These are phyloP conservation scores for Encephalitozoon romaleae DNA, from an alignment of 371 early-diverging fungal species.

Conservation along the genomic window DNA sequence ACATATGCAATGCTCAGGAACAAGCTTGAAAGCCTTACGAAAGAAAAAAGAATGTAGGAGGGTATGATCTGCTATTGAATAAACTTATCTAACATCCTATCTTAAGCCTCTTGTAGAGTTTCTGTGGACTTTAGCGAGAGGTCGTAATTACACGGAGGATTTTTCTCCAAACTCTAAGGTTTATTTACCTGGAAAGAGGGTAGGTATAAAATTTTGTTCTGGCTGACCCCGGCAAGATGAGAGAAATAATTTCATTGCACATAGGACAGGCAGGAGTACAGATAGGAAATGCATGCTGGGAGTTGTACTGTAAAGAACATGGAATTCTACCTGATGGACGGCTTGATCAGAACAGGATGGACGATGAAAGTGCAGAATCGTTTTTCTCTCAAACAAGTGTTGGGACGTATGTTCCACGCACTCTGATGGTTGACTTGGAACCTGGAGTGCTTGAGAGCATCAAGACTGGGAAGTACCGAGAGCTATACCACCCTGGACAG, in stretches of 20 bases:
- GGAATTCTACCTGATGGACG: conserved; percentile 86
- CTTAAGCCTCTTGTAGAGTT: not conserved
- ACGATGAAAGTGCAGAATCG: conserved; percentile 78
- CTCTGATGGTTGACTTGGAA: conserved; percentile 90
- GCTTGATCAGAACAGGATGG: conserved; percentile 60
- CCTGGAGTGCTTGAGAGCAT: conserved; percentile 91
- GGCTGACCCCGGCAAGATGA: conserved; percentile 64
- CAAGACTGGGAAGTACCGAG: conserved; percentile 81
- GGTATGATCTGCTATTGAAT: not conserved
- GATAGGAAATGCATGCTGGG: conserved; percentile 99
- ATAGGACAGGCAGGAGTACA: conserved; percentile 96
- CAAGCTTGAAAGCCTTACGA: conserved; percentile 13
- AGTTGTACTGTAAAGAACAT: conserved; percentile 89
- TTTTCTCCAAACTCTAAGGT: not conserved
- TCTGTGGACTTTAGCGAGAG: not conserved
- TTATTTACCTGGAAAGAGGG: not conserved
- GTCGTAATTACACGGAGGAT: not conserved
- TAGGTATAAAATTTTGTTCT: conserved; percentile 13
- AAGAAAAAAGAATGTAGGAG: not conserved
- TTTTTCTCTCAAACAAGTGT: conserved; percentile 82
- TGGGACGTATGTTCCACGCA: conserved; percentile 95
- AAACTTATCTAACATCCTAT: not conserved
- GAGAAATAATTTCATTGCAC: conserved; percentile 93
- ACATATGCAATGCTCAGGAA: conserved; percentile 22
- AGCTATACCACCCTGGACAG: conserved; percentile 94